Base-by-base conservation (phyloP, 306 rosid species). In the Senna siamea region DNA sequence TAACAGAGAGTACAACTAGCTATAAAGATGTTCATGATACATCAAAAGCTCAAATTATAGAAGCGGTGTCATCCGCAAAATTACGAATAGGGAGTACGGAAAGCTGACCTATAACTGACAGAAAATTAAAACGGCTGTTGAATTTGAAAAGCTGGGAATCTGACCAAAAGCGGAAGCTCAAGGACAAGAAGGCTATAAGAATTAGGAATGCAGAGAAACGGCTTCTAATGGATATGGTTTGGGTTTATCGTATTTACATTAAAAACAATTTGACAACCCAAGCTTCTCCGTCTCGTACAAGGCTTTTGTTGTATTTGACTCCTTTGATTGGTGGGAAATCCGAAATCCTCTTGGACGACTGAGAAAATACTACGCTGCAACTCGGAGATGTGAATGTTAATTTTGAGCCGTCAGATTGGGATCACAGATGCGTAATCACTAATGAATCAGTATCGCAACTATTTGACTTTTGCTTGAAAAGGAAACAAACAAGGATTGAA, bases 271-370 rank as follows among this genome's bases (percentile, higher is more conserved):
- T 30, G 19, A 44, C 18, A 20, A 66, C 59, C 22, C 58, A 41
- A 14, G 32, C 57, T 19, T 19, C 28, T 54, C 17, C 68, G 79
- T 34, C 72, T 23, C 32, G 11, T 74, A 79, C 69, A 54, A 46
- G 60, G 80, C 52, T 34, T 43, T 28, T 68, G 80, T 28, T 68
- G 80, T 5, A 60, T 34, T 60, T 60, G 66, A 60, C 66, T 13
- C 7, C 44, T 34, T 30, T 43, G 78, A 64, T 72, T 64, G 34
- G 34, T 22, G 41, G 7, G 38, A 76, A 65, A 53, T 66, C 28
- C 59, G 38, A 76, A 65, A 53, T 66, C 28, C 59, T 19, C 1
- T 17, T 58, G 51, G 26, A 28, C 48, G 34, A 19, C 12, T 4
- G 4, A 8, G 77, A 50, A 32, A 12, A 60, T 30, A 10, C 19